Evolutionary conservation across 257 asterid species (phyloP).

Genomic region (Nicotiana undulata): DNA sequence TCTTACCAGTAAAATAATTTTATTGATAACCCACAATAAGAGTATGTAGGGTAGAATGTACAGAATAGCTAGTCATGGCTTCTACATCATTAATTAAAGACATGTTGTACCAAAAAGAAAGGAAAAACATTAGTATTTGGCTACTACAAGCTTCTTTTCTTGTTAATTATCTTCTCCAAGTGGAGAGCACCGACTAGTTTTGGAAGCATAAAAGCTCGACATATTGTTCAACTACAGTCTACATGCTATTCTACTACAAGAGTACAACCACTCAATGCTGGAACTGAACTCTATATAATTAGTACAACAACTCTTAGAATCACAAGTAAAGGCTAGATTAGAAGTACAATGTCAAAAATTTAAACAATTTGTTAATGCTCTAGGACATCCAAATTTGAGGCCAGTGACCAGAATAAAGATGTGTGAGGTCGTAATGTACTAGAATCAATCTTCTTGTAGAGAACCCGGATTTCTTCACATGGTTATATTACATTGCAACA

Average conservation of each 20-base stretch:
- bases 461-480: not conserved
- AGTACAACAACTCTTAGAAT: not conserved
- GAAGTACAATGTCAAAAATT: not conserved
- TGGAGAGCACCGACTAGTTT: not conserved
- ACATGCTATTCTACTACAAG: constrained; percentile 1
- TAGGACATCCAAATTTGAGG: constrained; percentile 3
- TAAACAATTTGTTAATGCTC: not conserved
- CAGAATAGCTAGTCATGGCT: too few species aligned
- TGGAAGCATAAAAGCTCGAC: not conserved
- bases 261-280: not conserved
- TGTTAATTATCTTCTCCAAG: not conserved
- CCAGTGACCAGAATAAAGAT: not conserved
- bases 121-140: too few species aligned
- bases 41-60: too few species aligned
- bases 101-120: too few species aligned
- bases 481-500: not conserved
- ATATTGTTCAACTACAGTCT: not conserved
- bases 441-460: not conserved
- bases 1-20: too few species aligned
- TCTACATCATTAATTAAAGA: too few species aligned
- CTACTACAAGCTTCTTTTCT: not conserved
- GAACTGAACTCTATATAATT: not conserved
- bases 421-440: not conserved
- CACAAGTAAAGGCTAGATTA: not conserved
- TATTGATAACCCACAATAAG: too few species aligned